phyloP scores from a whole-genome alignment of 306 rosid species.

The Cyclanthera cordifolia region DNA sequence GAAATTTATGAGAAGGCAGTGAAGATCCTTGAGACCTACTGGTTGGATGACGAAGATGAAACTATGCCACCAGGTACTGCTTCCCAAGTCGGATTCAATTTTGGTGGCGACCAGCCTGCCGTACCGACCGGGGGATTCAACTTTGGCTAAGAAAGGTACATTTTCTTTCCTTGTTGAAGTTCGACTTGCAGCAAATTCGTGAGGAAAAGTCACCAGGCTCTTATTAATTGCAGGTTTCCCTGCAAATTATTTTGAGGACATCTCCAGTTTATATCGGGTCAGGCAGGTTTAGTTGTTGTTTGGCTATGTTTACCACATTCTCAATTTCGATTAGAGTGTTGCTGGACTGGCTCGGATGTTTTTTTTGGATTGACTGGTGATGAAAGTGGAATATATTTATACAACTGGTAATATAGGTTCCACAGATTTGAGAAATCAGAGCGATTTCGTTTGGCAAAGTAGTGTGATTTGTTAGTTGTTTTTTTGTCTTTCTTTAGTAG shows the following conservation, averaged over 20 bases:
- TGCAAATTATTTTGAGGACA: not conserved
- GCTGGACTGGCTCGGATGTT: constrained; percentile 2
- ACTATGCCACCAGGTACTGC: constrained; percentile 87
- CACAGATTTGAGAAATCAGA: constrained; percentile 6
- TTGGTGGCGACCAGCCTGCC: constrained; percentile 43
- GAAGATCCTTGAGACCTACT: constrained; percentile 83
- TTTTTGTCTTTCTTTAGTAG: not conserved
- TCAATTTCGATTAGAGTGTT: constrained; percentile 5
- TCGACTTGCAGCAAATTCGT: not conserved
- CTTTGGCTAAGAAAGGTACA: constrained; percentile 55
- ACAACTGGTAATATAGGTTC: not conserved
- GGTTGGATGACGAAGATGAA: constrained; percentile 96
- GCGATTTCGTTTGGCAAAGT: not conserved
- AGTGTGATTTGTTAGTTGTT: not conserved
- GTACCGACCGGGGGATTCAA: constrained; percentile 89
- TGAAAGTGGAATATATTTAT: too few species aligned
- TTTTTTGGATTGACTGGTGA: too few species aligned
- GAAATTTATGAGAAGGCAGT: constrained; percentile 96
- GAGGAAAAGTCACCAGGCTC: not conserved
- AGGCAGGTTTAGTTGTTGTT: constrained; percentile 3
- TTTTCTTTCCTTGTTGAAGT: not conserved
- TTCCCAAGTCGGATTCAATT: constrained; percentile 58
- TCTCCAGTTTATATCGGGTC: constrained; percentile 5
- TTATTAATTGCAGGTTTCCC: constrained; percentile 1
- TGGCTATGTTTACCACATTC: not conserved